Percentiles rank a stretch among this genome's conserved stretches.
phyloP scores from a whole-genome alignment of 768 basidiomycete species.

The Pleurotus platypus region DNA sequence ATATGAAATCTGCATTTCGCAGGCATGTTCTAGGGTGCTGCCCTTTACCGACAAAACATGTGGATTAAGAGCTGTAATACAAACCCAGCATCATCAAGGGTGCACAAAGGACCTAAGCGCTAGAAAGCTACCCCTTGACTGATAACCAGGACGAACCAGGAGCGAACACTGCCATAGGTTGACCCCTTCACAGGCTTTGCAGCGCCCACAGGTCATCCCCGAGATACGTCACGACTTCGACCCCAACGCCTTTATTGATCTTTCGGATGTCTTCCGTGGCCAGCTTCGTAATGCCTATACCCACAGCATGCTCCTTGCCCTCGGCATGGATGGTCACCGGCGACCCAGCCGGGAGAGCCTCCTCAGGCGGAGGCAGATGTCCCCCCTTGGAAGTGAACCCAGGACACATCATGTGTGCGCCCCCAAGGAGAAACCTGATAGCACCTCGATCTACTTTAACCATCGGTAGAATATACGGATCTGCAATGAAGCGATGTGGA shows the following conservation, averaged over 20 bases:
- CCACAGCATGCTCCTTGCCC: constrained; percentile 90
- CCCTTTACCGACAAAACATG: neutral
- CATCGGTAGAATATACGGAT: constrained; percentile 85
- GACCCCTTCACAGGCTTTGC: constrained; percentile 47
- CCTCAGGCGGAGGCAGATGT: constrained; percentile 71
- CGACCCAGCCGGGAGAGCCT: constrained; percentile 62
- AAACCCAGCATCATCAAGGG: neutral
- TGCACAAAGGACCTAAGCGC: no score
- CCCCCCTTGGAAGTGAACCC: constrained; percentile 94
- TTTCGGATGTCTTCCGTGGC: constrained; percentile 85
- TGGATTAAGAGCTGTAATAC: neutral
- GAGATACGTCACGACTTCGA: constrained; percentile 82
- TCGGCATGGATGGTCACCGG: constrained; percentile 94
- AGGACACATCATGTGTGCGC: constrained; percentile 96
- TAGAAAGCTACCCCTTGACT: no score
- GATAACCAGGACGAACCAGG: neutral
- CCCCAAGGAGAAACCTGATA: constrained; percentile 93
- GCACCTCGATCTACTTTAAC: constrained; percentile 95
- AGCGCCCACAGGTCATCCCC: constrained; percentile 87
- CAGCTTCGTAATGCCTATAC: constrained; percentile 79
- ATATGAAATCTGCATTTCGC: neutral
- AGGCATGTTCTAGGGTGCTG: neutral
- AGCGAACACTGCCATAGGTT: neutral
- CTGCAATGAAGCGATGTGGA: constrained; percentile 35
- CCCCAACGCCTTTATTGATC: constrained; percentile 87